phyloP scores from a whole-genome alignment of 306 rosid species.

The Fragaria vesca region DNA sequence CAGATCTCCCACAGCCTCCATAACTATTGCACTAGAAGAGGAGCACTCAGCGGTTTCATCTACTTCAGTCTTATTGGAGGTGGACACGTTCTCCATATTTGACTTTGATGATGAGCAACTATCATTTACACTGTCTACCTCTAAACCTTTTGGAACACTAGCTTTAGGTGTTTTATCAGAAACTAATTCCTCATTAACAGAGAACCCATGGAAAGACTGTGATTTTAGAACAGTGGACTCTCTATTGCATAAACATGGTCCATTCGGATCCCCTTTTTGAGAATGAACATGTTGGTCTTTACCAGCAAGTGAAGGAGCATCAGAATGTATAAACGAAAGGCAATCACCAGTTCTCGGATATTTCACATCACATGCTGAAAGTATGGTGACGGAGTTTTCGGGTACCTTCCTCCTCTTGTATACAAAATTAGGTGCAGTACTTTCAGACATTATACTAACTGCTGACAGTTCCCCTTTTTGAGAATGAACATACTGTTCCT shows the following conservation, averaged over 20 bases:
- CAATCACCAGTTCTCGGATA: constrained; percentile 42
- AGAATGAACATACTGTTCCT: constrained; percentile 43
- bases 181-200: constrained; percentile 22
- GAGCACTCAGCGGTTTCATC: constrained; percentile 85
- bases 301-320: constrained; percentile 38
- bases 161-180: constrained; percentile 38
- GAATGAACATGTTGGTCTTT: constrained; percentile 43
- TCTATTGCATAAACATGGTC: constrained; percentile 31
- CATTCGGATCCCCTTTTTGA: constrained; percentile 41
- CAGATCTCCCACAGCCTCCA: constrained; percentile 46
- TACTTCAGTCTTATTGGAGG: constrained; percentile 49
- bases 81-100: constrained; percentile 55
- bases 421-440: constrained; percentile 43
- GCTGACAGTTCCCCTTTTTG: constrained; percentile 49
- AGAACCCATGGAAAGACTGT: constrained; percentile 22
- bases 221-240: constrained; percentile 22
- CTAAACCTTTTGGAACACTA: constrained; percentile 41
- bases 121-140: constrained; percentile 64
- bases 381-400: constrained; percentile 31
- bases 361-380: constrained; percentile 30
- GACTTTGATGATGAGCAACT: constrained; percentile 94
- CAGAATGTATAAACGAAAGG: constrained; percentile 47
- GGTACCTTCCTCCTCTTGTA: constrained; percentile 66
- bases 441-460: constrained; percentile 50
- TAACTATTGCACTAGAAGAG: constrained; percentile 59